Base-by-base conservation (phyloP, 805 yeast species). In the Kazachstania martiniae region DNA sequence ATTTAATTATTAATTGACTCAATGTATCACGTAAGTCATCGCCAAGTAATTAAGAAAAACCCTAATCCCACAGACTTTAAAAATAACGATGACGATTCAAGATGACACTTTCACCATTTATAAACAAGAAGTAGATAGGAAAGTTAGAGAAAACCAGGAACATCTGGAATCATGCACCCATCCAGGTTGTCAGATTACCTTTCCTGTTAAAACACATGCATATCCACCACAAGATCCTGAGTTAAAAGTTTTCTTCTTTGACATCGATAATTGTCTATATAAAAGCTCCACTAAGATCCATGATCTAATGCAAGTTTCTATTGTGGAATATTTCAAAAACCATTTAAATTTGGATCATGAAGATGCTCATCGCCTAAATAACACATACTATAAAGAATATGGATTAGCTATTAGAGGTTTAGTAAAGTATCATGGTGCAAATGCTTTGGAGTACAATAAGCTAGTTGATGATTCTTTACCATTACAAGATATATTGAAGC, bases 321-420 rank as follows among this genome's bases (percentile, higher is more conserved):
- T 91, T 44, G 89, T 83, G 42, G 62, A 77, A 29, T 89, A 80
- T 58, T 85, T 91, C 62, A 78, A 75, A 46, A 66, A 68, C 34
- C 65, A 68, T 29, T 63, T 89, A 32, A 50, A 64, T 13, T 59
- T 89, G 26, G 62, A 65, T 29, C 85, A 77, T 41, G 79, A 75
- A 27, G 85, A 79, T 9, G 97, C 98, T 1, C 69, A 67, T 35
- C 48, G 60, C 15, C 64, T 91, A 39, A 94, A 85, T 51, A 61
- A 63, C 53, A 66, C 67, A 40, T 89, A 89, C 60, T 91, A 89
- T 53, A 72, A 72, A 45, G 78, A 80, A 28, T 89, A 86, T 49
- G 98, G 98, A 2, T 66, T 89, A 38, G 96, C 97, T 0, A 73
- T 89, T 32, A 95, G 89, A 56, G 98, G 98, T 0, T 64, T 89